phyloP scores from a whole-genome alignment of 495 filamentous ascomycete genomes.

The Tuber indicum region DNA sequence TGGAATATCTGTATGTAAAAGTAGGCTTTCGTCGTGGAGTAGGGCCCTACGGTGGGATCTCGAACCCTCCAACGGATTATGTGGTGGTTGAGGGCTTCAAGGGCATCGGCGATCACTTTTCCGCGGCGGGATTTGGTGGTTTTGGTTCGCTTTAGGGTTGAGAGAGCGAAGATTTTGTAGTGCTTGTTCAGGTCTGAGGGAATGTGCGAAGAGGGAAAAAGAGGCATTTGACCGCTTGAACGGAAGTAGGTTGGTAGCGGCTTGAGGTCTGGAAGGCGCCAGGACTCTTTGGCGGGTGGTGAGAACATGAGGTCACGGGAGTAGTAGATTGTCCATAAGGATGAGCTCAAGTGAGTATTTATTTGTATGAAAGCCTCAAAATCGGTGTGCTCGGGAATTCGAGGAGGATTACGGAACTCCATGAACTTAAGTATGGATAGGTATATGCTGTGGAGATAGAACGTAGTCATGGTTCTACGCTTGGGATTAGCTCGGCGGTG shows the following conservation, averaged over 20 bases:
- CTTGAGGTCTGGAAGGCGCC: slow-evolving; percentile 30
- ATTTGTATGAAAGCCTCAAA: slow-evolving; percentile 17
- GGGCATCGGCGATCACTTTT: slow-evolving; percentile 25
- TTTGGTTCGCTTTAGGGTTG: slow-evolving; percentile 14
- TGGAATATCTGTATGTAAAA: slow-evolving; percentile 27
- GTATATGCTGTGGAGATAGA: slow-evolving; percentile 30
- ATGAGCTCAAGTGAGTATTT: slow-evolving; percentile 20
- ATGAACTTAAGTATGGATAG: slow-evolving; percentile 22
- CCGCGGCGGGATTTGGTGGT: slow-evolving; percentile 13
- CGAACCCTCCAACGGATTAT: slow-evolving; percentile 19
- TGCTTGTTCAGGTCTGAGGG: neutral
- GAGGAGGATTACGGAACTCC: slow-evolving; percentile 7
- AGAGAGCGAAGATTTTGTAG: slow-evolving; percentile 18
- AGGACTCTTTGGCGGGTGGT: slow-evolving; percentile 19
- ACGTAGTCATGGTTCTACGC: slow-evolving; percentile 30
- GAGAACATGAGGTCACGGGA: slow-evolving; percentile 25
- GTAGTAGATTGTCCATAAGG: slow-evolving; percentile 28
- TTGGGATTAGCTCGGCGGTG: neutral
- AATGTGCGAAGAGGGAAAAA: neutral
- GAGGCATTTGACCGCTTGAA: neutral
- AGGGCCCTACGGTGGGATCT: slow-evolving; percentile 10
- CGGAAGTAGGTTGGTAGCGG: slow-evolving; percentile 20
- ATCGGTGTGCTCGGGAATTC: slow-evolving; percentile 6
- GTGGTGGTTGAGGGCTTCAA: slow-evolving; percentile 16
- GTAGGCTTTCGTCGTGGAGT: slow-evolving; percentile 31